A percentile compares a stretch with the other conserved stretches of the same genome.
Evolutionary conservation across 257 asterid species (phyloP).

Genomic region (Haberlea rhodopensis): DNA sequence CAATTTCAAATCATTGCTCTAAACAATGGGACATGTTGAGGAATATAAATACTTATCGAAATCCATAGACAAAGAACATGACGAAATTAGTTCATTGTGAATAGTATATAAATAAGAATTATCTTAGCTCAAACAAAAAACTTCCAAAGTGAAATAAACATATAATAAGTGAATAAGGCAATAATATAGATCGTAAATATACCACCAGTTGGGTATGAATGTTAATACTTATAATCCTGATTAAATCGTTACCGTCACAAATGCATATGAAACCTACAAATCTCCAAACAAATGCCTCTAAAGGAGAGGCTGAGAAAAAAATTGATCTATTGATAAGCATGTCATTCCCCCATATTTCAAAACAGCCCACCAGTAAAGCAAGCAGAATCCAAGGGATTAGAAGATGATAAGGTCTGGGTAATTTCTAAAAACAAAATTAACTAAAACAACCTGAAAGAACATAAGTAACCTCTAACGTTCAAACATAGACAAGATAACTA

Average conservation of each 20-base stretch:
- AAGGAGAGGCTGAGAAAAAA: neutral
- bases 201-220: neutral
- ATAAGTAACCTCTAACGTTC: neutral
- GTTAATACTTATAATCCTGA: neutral
- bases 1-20: neutral
- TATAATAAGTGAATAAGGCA: conserved; percentile 3
- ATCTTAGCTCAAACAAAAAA: neutral
- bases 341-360: conserved; percentile 6
- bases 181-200: too few species aligned
- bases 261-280: neutral
- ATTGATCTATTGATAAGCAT: neutral
- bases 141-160: conserved; percentile 12
- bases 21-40: neutral
- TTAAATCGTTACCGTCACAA: neutral
- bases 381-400: conserved; percentile 5
- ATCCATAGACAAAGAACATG: neutral
- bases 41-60: conserved; percentile 18
- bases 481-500: conserved; percentile 10
- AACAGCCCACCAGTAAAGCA: conserved; percentile 8
- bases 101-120: conserved; percentile 9
- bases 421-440: conserved; percentile 17
- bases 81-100: conserved; percentile 14
- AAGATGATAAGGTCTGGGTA: conserved; percentile 1
- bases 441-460: neutral
- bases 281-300: neutral